Base-by-base conservation (phyloP, 1,139 yeast species). In the Protomyces gravidus region DNA sequence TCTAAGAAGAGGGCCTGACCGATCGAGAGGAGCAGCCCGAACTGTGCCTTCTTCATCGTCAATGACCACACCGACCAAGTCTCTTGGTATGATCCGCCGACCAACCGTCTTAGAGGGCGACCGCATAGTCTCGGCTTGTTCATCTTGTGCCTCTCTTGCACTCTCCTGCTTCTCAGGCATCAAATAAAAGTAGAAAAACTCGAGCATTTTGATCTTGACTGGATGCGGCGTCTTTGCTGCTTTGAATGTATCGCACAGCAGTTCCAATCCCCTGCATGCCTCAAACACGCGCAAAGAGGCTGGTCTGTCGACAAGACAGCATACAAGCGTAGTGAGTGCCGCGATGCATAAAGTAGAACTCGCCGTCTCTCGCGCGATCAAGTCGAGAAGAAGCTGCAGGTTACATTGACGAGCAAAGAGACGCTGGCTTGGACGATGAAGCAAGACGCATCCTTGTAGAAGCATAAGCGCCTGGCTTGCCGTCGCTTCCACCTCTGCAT, bases 111-210 rank as follows among this genome's bases (percentile, higher is more conserved):
- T 9, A 9, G 9, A 17, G 7, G 5, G 9, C 45, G 45, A 11
- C 17, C 17, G 3, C 25, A 45, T 6, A 19, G 42, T n/a, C 19
- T 36, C 42, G 19, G 9, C 3, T 23, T 26, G 42, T 36, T 15
- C 42, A n/a, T 19, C 19, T 15, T n/a, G 36, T 33, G 15, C 25
- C 50, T 27, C 36, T 40, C 13, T 15, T 40, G 32, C 7, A 21
- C 63, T 61, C 17, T 66, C 71, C 6, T 45, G 27, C 11, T 50
- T 72, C 70, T 86, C 94, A n/a, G 89, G 90, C 5, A 82, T 77
- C 62, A 86, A 71, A 67, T 86, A 86, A 68, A 86, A 84, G 62
- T 86, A 79, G 61, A 86, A 72, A 68, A 86, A 86, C 71, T 86
- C 94, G 53, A 86, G 78, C 28, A 84, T 78, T 66, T 84, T 83